Percentiles rank a stretch among this genome's conserved stretches.
phyloP scores from a whole-genome alignment of 2,329 filamentous ascomycete species.

The Colletotrichum abscissum region DNA sequence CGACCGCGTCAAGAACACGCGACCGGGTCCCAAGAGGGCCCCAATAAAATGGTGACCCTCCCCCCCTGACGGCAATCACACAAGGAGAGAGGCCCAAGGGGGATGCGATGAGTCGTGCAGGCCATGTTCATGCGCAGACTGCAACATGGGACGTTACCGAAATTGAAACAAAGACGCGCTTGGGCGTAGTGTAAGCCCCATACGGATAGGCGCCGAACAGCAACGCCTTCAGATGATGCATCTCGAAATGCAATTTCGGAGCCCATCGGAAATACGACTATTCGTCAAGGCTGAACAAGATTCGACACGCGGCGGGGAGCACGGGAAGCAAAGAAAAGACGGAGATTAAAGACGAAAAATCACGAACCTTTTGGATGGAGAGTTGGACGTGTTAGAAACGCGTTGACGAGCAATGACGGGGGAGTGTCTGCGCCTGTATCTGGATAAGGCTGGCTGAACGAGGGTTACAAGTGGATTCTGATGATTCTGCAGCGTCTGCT shows the following conservation, averaged over 20 bases:
- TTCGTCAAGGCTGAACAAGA: background rate
- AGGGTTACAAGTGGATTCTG: constrained; percentile 4
- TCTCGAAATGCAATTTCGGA: constrained; percentile 34
- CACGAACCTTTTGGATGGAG: constrained; percentile 19
- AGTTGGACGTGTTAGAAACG: constrained; percentile 6
- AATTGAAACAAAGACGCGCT: constrained; percentile 35
- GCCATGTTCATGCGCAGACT: constrained; percentile 34
- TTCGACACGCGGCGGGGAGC: background rate
- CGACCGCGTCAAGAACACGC: constrained; percentile 34
- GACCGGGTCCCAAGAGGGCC: constrained; percentile 29
- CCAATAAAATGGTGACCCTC: constrained; percentile 15
- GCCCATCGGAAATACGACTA: constrained; percentile 29
- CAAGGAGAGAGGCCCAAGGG: constrained; percentile 24
- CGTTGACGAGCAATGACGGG: background rate
- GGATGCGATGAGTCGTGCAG: constrained; percentile 33
- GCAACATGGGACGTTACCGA: constrained; percentile 37
- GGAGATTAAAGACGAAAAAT: constrained; percentile 18
- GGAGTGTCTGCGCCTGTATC: background rate
- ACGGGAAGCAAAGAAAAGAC: background rate
- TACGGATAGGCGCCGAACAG: constrained; percentile 30
- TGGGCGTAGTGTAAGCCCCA: constrained; percentile 28
- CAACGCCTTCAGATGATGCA: constrained; percentile 35
- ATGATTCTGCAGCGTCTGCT: constrained; percentile 27
- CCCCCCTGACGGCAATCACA: constrained; percentile 30
- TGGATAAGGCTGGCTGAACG: constrained; percentile 14